Base-by-base conservation (phyloP, 2,329 filamentous ascomycete genomes). In the Cercospora sp. region DNA sequence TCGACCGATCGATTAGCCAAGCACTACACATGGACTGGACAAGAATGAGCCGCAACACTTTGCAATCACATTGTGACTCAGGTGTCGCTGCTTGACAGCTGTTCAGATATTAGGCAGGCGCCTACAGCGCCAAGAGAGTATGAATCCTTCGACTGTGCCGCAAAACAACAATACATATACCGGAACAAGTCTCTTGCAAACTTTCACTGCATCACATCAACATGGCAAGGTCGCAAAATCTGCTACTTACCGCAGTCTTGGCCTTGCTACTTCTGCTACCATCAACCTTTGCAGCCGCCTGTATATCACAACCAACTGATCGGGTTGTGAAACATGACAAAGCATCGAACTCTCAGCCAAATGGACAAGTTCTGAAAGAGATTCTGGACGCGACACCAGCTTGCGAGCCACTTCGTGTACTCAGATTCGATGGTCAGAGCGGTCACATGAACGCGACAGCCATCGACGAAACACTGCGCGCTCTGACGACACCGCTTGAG, bases 71-170 rank as follows among this genome's bases (percentile, higher is more conserved):
- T 18, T 5, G 55, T 58, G 31, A 58, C 28, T 20, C 16, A 58
- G 28, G 13, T 18, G 16, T 5, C 4, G 9, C 31, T n/a, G 26
- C 30, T 30, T 33, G 53, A 20, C 23, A 58, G 28, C n/a, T 58
- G 53, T 33, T 20, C n/a, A 30, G n/a, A 30, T 10, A 8, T 9
- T n/a, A 28, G 16, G 30, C 26, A 31, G 53, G 26, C 28, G 53
- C 53, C 53, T 33, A 20, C 26, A 26, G 13, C n/a, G 26, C 26
- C 30, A 58, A 58, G 53, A 58, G 53, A 58, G 18, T 23, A 23
- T 20, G 53, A 58, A 58, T 58, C 53, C 26, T 58, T 30, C 53
- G 30, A 33, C 53, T 58, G 53, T 58, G 53, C 53, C 53, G 30
- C 53, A 30, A n/a, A 57, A n/a, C 12, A 58, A 31, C n/a, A 31